Percentiles rank a stretch among this genome's conserved stretches.
phyloP scores from a whole-genome alignment of 2,329 filamentous ascomycete species.

The Paecilomyces fulvus region DNA sequence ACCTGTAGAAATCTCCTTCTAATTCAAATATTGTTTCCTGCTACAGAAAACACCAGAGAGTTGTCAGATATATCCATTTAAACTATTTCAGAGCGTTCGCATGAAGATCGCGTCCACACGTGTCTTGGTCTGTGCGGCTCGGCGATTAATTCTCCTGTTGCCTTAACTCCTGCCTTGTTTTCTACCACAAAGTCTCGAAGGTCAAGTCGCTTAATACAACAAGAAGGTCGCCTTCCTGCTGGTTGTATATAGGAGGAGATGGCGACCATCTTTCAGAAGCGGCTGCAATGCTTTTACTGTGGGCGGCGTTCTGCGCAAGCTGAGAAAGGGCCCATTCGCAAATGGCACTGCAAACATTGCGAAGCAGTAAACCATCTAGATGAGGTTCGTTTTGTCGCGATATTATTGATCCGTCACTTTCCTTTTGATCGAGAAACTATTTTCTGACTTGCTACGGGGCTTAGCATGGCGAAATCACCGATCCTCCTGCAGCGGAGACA shows the following conservation, averaged over 20 bases:
- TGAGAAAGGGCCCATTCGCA: constrained; percentile 50
- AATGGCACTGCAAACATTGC: constrained; percentile 69
- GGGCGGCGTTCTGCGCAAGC: constrained; percentile 55
- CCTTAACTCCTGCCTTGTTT: constrained; percentile 1
- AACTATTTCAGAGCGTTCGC: not conserved
- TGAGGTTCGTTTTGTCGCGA: constrained; percentile 49
- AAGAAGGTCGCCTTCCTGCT: not conserved
- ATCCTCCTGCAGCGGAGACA: constrained; percentile 63
- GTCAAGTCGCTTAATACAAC: not conserved
- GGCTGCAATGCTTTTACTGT: constrained; percentile 75
- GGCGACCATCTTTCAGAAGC: constrained; percentile 34
- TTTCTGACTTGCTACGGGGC: constrained; percentile 9
- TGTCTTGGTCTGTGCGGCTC: not conserved
- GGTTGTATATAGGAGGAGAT: constrained; percentile 21
- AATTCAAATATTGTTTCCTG: not conserved
- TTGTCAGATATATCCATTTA: not conserved
- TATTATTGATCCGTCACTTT: not conserved
- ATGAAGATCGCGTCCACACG: not conserved
- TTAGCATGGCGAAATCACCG: constrained; percentile 79
- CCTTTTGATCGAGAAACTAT: constrained; percentile 6
- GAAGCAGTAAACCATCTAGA: constrained; percentile 86
- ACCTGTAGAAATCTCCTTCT: not conserved
- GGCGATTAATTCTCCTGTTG: constrained; percentile 1
- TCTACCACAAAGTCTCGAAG: not conserved
- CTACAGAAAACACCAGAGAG: not conserved